Base-by-base conservation (phyloP, 2,329 filamentous ascomycete genomes). In the Aureobasidium zeae region DNA sequence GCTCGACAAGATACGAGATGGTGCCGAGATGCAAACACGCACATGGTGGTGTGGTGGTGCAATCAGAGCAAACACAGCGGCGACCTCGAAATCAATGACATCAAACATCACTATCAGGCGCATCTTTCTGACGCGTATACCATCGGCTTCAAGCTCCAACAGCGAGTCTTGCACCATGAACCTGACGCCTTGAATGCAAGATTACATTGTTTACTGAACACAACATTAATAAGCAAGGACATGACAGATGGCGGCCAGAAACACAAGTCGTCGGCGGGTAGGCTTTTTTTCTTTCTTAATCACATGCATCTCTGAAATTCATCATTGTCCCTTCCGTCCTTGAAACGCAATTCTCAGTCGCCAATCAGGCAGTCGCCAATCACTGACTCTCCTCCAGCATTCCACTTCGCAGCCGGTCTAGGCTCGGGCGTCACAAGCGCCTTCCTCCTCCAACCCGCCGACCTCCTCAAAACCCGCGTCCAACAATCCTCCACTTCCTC, bases 391-490 rank as follows among this genome's bases (percentile, higher is more conserved):
- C n/a, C n/a, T n/a, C n/a, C 10, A 84, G 80, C 76, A 52, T 87
- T 86, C 62, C 91, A 96, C 67, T 94, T 96, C 63, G 66, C 81
- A 53, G 89, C 88, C 51, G 91, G 91, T 50, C 76, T 96, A 45
- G 77, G 78, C 57, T 95, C 88, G 6, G 91, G 91, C 55, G 74
- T 94, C 38, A 76, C 86, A 51, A 91, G 87, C 41, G 88, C 91
- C 44, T 79, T 94, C 48, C 79, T 96, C 44, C 76, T 98, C 12
- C 91, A 98, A 64, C 91, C 91, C 19, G 83, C 91, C 57, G 91
- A 98, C 65, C 80, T 98, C 3, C 79, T 98, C 60, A 98, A 98
- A 66, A 98, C 91, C 21, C 82, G 91, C 34, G 81, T 96, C 29
- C 91, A 98, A 61, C 91, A 96, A 63, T 86, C 85, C 24, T 78